phyloP scores from a whole-genome alignment of 805 yeast species.

The Saccharomycopsis guyanensis region DNA sequence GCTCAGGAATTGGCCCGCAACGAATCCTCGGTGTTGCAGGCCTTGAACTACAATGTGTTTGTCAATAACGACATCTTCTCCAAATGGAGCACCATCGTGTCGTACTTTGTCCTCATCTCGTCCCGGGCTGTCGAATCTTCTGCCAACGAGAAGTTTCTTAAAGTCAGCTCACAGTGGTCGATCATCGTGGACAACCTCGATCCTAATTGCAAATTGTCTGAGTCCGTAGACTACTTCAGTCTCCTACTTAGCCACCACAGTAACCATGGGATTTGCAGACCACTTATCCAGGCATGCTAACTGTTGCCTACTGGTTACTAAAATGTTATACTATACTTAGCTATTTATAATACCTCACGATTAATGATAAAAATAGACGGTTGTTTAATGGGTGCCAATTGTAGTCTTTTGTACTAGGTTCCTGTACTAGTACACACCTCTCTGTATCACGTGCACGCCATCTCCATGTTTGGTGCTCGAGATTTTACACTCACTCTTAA shows the following conservation, averaged over 20 bases:
- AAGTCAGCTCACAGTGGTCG: constrained; percentile 10
- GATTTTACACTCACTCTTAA: no score
- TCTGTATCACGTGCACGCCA: no score
- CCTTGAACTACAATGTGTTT: constrained; percentile 50
- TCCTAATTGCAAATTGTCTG: constrained; percentile 1
- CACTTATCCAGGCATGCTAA: background rate
- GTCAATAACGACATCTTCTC: constrained; percentile 42
- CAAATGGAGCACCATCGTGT: constrained; percentile 29
- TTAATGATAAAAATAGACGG: background rate
- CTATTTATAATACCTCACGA: no score
- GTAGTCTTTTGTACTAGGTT: no score
- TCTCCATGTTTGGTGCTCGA: no score
- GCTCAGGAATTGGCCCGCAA: constrained; percentile 39
- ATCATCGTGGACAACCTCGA: constrained; percentile 10
- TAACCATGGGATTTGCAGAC: background rate
- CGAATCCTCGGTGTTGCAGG: constrained; percentile 46
- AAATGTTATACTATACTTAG: no score
- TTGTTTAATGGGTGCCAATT: no score
- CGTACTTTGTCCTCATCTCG: constrained; percentile 22
- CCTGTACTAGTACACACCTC: no score
- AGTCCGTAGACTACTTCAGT: background rate
- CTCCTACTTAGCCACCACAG: background rate
- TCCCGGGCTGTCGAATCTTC: background rate
- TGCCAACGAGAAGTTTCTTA: background rate
- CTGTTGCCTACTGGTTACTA: background rate